Conservation (phyloP, 768 basidiomycete species). For the Collybia sp. region DNA sequence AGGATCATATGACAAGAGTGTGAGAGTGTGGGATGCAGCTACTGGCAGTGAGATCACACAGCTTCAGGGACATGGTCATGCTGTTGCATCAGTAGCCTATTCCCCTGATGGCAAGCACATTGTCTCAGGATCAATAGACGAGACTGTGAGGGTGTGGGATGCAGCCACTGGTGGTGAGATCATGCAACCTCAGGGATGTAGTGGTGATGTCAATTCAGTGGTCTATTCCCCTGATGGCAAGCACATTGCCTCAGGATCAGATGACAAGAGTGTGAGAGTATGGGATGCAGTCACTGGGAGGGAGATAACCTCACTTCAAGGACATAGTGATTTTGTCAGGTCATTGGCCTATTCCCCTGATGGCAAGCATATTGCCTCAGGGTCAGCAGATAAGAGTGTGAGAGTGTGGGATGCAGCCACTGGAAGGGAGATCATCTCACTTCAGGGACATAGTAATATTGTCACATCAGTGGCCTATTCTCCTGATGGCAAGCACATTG, state of each 20-base stretch:
- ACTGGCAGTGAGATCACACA: background rate
- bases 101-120: slow-evolving; percentile 21
- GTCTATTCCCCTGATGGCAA: background rate
- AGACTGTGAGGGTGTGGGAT: slow-evolving; percentile 23
- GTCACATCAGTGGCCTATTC: slow-evolving; percentile 11
- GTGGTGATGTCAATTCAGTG: slow-evolving; percentile 6
- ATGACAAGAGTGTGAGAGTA: background rate
- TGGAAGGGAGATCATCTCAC: background rate
- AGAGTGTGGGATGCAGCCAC: background rate
- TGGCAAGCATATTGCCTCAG: background rate
- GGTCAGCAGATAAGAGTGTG: background rate
- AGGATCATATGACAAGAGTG: slow-evolving; percentile 2
- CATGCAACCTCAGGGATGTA: background rate
- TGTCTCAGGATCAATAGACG: slow-evolving; percentile 20
- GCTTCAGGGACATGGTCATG: slow-evolving; percentile 6
- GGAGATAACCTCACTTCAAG: background rate
- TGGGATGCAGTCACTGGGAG: slow-evolving; percentile 18
- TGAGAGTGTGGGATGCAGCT: slow-evolving; percentile 2
- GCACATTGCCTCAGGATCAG: background rate
- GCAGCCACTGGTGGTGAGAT: slow-evolving; percentile 5
- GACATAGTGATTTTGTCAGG: background rate
- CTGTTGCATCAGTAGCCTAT: slow-evolving; percentile 14
- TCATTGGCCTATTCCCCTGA: background rate
- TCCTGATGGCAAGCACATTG: slow-evolving; percentile 12
- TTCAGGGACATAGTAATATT: slow-evolving; percentile 8